A percentile compares a stretch with the other conserved stretches of the same genome.
phyloP scores from a whole-genome alignment of 148 eudicot genomes.

The Nyssa sinensis region DNA sequence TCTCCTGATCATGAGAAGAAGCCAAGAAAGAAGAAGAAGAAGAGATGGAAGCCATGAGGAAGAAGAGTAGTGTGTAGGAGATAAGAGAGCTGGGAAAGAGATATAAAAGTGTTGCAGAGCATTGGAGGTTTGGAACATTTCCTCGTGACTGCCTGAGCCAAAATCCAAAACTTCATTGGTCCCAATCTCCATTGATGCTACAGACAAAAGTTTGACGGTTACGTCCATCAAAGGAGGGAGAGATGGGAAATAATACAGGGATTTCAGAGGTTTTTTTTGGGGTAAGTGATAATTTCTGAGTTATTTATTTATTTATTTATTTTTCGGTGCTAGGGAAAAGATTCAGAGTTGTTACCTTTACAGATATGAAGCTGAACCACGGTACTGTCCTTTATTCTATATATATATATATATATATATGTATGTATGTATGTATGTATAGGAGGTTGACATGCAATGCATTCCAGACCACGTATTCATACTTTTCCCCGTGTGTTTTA shows the following conservation, averaged over 20 bases:
- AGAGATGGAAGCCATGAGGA: constrained; percentile 34
- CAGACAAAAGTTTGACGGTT: constrained; percentile 16
- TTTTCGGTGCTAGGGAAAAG: too few relatives aligned
- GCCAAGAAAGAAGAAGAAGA: constrained; percentile 13
- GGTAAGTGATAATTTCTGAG: too few relatives aligned
- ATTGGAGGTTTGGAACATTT: constrained; percentile 1
- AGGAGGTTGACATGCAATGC: too few relatives aligned
- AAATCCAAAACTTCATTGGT: constrained; percentile 9
- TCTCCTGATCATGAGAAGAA: constrained; percentile 17
- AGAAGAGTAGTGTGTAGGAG: constrained; percentile 8
- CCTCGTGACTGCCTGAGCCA: constrained; percentile 20
- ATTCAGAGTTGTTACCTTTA: neutral
- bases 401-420: neutral
- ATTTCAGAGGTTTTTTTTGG: too few relatives aligned
- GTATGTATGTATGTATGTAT: too few relatives aligned
- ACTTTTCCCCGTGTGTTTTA: neutral
- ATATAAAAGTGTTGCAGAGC: constrained; percentile 2
- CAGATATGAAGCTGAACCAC: constrained; percentile 8
- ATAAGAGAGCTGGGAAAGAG: neutral
- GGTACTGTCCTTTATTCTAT: neutral
- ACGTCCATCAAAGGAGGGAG: constrained; percentile 13
- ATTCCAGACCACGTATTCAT: constrained; percentile 1
- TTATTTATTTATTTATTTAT: too few relatives aligned
- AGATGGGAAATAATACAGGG: constrained; percentile 10
- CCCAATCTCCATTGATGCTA: constrained; percentile 14